phyloP scores from a whole-genome alignment of 768 basidiomycete genomes.

The Glaciozyma martinii region DNA sequence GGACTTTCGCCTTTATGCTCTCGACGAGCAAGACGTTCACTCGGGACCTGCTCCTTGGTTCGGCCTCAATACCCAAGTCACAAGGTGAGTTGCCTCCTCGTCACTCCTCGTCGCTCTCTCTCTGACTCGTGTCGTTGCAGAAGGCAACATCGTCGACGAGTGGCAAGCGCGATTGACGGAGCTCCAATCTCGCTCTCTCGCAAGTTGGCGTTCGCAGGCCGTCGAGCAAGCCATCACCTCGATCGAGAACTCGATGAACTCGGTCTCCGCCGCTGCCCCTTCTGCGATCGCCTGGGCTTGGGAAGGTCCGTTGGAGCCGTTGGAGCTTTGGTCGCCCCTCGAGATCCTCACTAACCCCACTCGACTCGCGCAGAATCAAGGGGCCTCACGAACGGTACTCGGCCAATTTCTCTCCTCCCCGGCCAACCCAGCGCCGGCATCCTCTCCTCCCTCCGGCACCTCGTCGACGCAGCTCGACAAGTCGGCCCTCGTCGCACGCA shows the following conservation, averaged over 20 bases:
- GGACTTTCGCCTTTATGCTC: slow-evolving; percentile 12
- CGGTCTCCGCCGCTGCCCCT: background rate
- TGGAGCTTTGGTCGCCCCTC: background rate
- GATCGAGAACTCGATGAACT: background rate
- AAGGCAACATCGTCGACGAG: background rate
- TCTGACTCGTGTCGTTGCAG: background rate
- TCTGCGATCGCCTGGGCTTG: slow-evolving; percentile 1
- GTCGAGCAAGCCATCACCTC: background rate
- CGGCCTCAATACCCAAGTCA: background rate
- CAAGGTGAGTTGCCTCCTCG: background rate
- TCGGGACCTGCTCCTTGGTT: slow-evolving; percentile 13
- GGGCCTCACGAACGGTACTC: background rate
- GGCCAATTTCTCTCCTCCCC: background rate
- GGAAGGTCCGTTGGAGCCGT: slow-evolving; percentile 13
- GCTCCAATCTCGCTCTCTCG: slow-evolving; percentile 9
- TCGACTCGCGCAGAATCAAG: background rate
- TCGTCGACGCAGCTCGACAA: background rate
- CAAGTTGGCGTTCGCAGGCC: slow-evolving; percentile 7
- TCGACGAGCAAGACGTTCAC: slow-evolving; percentile 3
- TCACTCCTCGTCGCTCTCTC: background rate
- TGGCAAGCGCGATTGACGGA: slow-evolving; percentile 7
- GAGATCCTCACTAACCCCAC: background rate
- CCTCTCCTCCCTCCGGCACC: background rate
- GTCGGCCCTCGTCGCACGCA: slow-evolving; percentile 3
- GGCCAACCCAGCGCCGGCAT: background rate